Evolutionary conservation across 495 filamentous ascomycete species (phyloP).

Genomic region (Neurospora sp.): DNA sequence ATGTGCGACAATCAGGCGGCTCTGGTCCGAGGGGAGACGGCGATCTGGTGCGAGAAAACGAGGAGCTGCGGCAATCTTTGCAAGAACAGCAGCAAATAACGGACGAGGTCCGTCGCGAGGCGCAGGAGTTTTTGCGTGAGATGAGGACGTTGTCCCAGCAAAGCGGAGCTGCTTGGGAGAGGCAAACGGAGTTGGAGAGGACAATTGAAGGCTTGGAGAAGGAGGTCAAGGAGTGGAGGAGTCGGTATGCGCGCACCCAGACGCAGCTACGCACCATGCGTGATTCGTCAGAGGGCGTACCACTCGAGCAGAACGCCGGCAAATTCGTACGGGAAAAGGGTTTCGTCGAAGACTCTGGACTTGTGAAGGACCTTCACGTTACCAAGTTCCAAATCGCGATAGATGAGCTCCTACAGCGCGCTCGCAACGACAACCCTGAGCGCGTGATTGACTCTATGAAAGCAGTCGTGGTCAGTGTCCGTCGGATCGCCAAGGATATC

Average conservation of each 20-base stretch:
- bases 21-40: constrained; percentile 33
- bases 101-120: constrained; percentile 77
- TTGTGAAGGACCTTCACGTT: constrained; percentile 83
- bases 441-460: constrained; percentile 73
- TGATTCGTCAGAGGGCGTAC: constrained; percentile 64
- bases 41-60: constrained; percentile 60
- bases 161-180: constrained; percentile 66
- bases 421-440: constrained; percentile 59
- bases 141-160: constrained; percentile 80
- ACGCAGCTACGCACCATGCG: constrained; percentile 75
- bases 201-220: constrained; percentile 66
- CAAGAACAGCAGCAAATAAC: constrained; percentile 73
- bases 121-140: constrained; percentile 72
- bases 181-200: constrained; percentile 63
- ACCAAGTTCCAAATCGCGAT: constrained; percentile 93
- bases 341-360: constrained; percentile 59
- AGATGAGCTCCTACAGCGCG: constrained; percentile 77
- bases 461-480: constrained; percentile 64
- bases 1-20: constrained; percentile 26
- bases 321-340: constrained; percentile 57
- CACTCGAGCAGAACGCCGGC: constrained; percentile 53
- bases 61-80: constrained; percentile 58
- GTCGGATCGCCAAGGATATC: constrained; percentile 70
- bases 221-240: constrained; percentile 80
- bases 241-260: constrained; percentile 76